Evolutionary conservation across 108 stramenopile genomes (phyloP), one percentile per base, ranked within the genome.

Genomic region (Heterococcus sp.): DNA sequence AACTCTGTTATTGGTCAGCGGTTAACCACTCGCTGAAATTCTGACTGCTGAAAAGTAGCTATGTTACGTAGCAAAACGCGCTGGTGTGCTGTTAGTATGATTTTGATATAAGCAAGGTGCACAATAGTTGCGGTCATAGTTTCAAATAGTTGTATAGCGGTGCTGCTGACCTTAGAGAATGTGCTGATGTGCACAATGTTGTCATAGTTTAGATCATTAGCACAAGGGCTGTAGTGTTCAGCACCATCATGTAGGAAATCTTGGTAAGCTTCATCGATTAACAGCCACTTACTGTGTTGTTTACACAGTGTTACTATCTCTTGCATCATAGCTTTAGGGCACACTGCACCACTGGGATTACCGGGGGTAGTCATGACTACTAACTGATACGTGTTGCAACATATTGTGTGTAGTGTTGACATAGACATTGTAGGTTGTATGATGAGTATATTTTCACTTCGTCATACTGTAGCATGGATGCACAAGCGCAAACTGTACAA

Each of bases 191-290:
- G 46, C 14, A 58, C 21, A 21, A 58, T 58, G 46, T 21, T 58
- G 21, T 58, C 46, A 21, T 14, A 58, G 46, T 21, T 21, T 21
- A 58, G 46, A 8, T 8, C 46, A 21, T 58, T 58, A 14, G 46
- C 46, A 58, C 46, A 58, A 8, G 46, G 46, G 46, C 46, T 58
- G 46, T 58, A 58, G 21, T 58, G 46, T 21, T 58, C 14, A 8
- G 46, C 83, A 4, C 78, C 83, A 27, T 83, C 87, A 37, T 85
- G 79, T 71, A 92, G 91, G 86, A 97, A 97, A 76, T 95, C 92
- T 71, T 95, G 93, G 82, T 97, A 97, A 11, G 95, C 95, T 69
- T 93, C 91, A 81, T 97, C 96, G 74, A 97, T 76, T 3, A 95
- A 87, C 35, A 96, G 83, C 94, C 94, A 97, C 0, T 88, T 88